phyloP scores from a whole-genome alignment of 2,329 filamentous ascomycete species.

The Penicillium verrucosum region DNA sequence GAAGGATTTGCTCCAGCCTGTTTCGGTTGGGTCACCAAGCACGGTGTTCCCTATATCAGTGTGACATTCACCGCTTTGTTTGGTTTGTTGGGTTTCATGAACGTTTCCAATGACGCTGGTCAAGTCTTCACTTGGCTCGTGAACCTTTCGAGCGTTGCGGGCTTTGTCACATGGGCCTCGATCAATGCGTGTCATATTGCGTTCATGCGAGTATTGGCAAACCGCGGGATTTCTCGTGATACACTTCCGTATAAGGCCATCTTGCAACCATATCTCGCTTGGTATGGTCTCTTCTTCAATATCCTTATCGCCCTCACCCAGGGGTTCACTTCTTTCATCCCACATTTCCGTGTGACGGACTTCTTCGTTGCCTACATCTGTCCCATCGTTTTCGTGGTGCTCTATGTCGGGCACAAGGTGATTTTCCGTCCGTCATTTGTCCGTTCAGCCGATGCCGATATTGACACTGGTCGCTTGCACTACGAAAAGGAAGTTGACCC shows the following conservation, averaged over 20 bases:
- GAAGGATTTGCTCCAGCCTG: constrained; percentile 44
- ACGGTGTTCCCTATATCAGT: constrained; percentile 43
- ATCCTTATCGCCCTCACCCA: constrained; percentile 63
- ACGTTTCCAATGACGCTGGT: constrained; percentile 59
- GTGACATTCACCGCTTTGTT: constrained; percentile 49
- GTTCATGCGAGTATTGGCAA: constrained; percentile 58
- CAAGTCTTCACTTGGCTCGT: constrained; percentile 51
- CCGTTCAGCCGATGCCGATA: constrained; percentile 40
- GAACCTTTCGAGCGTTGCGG: constrained; percentile 35
- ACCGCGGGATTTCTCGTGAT: constrained; percentile 55
- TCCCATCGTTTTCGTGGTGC: constrained; percentile 59
- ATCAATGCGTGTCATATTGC: constrained; percentile 57
- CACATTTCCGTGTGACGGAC: constrained; percentile 52
- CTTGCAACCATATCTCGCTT: constrained; percentile 61
- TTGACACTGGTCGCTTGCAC: constrained; percentile 40
- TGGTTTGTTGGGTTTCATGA: constrained; percentile 67
- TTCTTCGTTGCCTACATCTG: constrained; percentile 66
- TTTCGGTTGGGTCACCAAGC: constrained; percentile 39
- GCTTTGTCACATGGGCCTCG: constrained; percentile 36
- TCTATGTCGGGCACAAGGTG: constrained; percentile 61
- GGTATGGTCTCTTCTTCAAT: constrained; percentile 64
- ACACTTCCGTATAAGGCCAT: constrained; percentile 60
- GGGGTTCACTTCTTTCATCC: constrained; percentile 66
- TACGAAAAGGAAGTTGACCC: constrained; percentile 32
- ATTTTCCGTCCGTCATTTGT: constrained; percentile 37